Evolutionary conservation across 768 basidiomycete species (phyloP).

Genomic region (Mycena capillaripes): DNA sequence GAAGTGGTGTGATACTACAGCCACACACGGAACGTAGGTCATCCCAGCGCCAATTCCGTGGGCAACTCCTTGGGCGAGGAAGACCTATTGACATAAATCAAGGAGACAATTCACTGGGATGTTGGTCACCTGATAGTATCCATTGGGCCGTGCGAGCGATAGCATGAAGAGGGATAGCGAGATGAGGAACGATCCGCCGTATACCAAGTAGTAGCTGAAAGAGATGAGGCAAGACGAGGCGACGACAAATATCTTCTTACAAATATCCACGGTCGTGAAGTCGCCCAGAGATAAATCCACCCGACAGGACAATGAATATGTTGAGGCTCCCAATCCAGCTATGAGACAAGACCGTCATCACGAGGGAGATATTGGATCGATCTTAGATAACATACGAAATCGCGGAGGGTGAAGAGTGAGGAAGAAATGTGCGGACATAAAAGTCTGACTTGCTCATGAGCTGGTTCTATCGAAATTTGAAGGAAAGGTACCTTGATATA

Average conservation of each 20-base stretch:
- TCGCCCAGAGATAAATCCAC: constrained; percentile 61
- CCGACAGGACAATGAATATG: constrained; percentile 59
- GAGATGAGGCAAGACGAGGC: not conserved
- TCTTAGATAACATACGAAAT: constrained; percentile 47
- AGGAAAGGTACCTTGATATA: constrained; percentile 47
- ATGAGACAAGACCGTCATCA: not conserved
- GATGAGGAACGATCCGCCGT: constrained; percentile 59
- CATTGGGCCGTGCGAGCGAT: constrained; percentile 50
- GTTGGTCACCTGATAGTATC: constrained; percentile 50
- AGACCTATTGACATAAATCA: constrained; percentile 52
- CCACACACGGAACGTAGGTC: constrained; percentile 64
- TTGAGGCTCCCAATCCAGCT: constrained; percentile 66
- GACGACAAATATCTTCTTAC: constrained; percentile 38
- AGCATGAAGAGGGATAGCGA: constrained; percentile 61
- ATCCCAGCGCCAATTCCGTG: constrained; percentile 66
- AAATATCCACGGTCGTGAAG: constrained; percentile 70
- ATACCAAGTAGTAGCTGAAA: constrained; percentile 58
- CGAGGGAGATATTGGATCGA: not conserved
- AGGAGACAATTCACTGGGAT: not conserved
- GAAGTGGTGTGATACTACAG: constrained; percentile 63
- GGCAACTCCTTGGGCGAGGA: constrained; percentile 62
- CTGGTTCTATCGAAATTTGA: constrained; percentile 33
- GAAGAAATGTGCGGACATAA: constrained; percentile 56
- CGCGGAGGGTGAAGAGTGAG: constrained; percentile 49
- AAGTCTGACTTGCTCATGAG: constrained; percentile 47